Base-by-base conservation (phyloP, 73 alveolate genomes). In the Paramecium caudatum region DNA sequence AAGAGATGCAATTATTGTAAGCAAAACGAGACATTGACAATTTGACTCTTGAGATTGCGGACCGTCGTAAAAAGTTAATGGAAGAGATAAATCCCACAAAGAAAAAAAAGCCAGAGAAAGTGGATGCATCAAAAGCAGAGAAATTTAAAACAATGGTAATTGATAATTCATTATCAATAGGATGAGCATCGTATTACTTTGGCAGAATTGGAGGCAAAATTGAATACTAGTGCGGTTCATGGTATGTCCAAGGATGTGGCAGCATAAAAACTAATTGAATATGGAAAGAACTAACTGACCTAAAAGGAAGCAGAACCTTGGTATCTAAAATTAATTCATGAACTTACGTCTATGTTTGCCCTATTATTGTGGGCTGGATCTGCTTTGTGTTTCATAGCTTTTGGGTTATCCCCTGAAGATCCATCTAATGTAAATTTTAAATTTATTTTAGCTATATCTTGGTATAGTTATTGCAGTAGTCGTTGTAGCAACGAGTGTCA, bases 351-450 rank as follows among this genome's bases (percentile, higher is more conserved):
- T 1, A 82, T 92, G 17, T 96, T 96, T 90, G 82, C 96, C 47
- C 27, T 95, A 32, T 55, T 96, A 47, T 92, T 96, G 86, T 96
- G 99, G 99, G 93, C 90, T 32, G 99, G 97, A 37, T 91, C 98
- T 0, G 85, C 93, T 17, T 63, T 96, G 47, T 94, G 98, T 82
- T 95, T 96, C 74, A 62, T 96, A 7, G 98, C 95, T 9, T 96
- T 91, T 91, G 99, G 98, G 13, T 82, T 96, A 41, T 19, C 82
- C n/a, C 95, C 91, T 5, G 90, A 69, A 37, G 98, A 91, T 82
- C 94, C 93, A 47, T 91, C 98, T 47, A 95, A 95, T 82, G 63
- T 70, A 39, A 8, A 23, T 1, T 27, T 19, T 16, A 1, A 5
- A 25, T 0, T 4, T 19, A 50, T 50, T 50, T 1, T 65, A 65